Evolutionary conservation across 1,284 basidiomycete genomes (phyloP), one percentile per base, ranked within the genome.

Genomic region (Tylopilus sp.): DNA sequence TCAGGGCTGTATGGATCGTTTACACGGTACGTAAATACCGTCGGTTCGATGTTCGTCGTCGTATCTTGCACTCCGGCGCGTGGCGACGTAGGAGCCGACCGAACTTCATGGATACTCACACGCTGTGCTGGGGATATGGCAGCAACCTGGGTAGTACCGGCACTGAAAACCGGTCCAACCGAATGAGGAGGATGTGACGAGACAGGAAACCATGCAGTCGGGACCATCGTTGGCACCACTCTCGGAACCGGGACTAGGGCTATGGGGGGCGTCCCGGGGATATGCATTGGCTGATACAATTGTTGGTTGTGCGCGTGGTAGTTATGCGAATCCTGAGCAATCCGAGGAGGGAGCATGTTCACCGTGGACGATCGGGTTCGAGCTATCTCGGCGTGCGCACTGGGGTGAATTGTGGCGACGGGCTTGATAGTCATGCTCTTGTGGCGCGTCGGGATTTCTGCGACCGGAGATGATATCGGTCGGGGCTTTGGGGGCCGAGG

Each of bases 31-130:
- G 53, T 51, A 26, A 69, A 69, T 11, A 71, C 58, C 11, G 19
- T 38, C 25, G 37, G 38, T 28, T 79, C 74, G 36, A 74, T 64
- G 15, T 71, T 72, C 34, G 64, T 63, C 57, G 73, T 74, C 33
- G 72, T 54, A 36, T 70, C 71, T 18, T 67, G 68, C 43, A 77
- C 71, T 4, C 64, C 60, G 9, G 70, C 69, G 45, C 64, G 65
- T 2, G 74, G 76, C 2, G 76, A 72, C 11, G 58, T 60, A 23
- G 71, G 58, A 23, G 64, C 50, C 21, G 68, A 64, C 33, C 46
- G 50, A n/a, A 40, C 33, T 26, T 50, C 61, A 19, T 25, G 21
- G 10, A 15, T 8, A 38, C 33, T 41, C 28, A 49, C 44, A 9
- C 37, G 45, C 5, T 29, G 49, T n/a, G 42, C 33, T 31, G 40